Conservation (phyloP, 2,329 filamentous ascomycete species). For the Xylariomycetidae sp. region DNA sequence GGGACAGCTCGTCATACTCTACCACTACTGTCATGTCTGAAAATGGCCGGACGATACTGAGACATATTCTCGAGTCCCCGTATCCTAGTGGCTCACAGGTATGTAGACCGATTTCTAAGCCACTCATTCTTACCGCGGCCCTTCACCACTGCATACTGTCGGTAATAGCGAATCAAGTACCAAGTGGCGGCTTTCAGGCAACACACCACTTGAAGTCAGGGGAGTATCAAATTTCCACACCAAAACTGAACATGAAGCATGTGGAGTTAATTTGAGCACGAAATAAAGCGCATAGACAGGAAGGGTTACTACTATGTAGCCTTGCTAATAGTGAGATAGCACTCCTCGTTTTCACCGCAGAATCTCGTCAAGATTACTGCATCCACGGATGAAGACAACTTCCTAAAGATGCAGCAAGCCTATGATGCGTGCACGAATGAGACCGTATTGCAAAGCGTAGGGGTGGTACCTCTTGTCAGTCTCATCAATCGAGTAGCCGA, state of each 20-base stretch:
- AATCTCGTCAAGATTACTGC: constrained; percentile 31
- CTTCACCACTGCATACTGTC: no score
- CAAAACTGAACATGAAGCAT: no score
- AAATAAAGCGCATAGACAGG: no score
- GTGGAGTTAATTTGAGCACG: no score
- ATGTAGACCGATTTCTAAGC: no score
- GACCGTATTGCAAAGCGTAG: constrained; percentile 48
- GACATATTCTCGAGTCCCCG: constrained; percentile 58
- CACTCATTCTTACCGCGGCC: no score
- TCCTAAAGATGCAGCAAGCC: constrained; percentile 58
- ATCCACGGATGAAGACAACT: constrained; percentile 55
- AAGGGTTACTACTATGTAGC: no score
- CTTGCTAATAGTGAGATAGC: constrained; percentile 27
- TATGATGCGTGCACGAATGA: constrained; percentile 66
- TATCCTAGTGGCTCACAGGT: constrained; percentile 41
- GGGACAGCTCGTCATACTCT: constrained; percentile 58
- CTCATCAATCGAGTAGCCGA: constrained; percentile 49
- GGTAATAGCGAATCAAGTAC: no score
- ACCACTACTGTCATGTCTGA: constrained; percentile 59
- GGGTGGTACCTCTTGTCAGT: constrained; percentile 50
- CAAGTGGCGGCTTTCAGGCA: no score
- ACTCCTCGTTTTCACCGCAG: constrained; percentile 44
- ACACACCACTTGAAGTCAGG: no score
- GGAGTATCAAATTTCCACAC: no score
- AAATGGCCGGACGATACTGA: constrained; percentile 52